Conservation (phyloP, 1,139 yeast genomes). For the Yamadazyma kanchanaburiensis region DNA sequence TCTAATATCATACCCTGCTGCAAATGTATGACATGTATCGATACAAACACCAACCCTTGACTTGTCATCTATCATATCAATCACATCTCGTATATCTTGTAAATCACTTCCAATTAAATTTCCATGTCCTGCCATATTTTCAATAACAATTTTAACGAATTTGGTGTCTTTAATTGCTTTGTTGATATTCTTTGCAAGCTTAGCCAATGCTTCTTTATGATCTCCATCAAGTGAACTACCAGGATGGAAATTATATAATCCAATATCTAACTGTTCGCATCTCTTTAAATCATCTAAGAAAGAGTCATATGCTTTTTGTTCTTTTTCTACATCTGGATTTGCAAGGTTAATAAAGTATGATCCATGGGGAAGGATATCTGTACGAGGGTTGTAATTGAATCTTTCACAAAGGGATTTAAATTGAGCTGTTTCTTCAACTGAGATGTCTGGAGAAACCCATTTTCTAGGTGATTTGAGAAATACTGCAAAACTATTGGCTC, state of each 20-base stretch:
- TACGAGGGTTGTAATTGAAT: slow-evolving; percentile 65
- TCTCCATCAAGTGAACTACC: slow-evolving; percentile 83
- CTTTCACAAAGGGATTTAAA: slow-evolving; percentile 62
- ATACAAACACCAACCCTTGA: slow-evolving; percentile 87
- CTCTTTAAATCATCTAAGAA: slow-evolving; percentile 82
- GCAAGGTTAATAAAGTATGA: slow-evolving; percentile 90
- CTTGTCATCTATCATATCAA: slow-evolving; percentile 73
- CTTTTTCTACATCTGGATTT: slow-evolving; percentile 82
- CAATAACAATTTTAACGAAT: slow-evolving; percentile 84
- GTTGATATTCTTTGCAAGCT: slow-evolving; percentile 77
- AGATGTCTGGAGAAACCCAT: slow-evolving; percentile 82
- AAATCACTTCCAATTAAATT: slow-evolving; percentile 80
- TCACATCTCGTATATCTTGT: slow-evolving; percentile 72
- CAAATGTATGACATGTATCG: slow-evolving; percentile 93
- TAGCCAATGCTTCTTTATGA: slow-evolving; percentile 58
- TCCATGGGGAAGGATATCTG: slow-evolving; percentile 89
- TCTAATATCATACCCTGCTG: slow-evolving; percentile 89
- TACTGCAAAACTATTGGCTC: slow-evolving; percentile 85
- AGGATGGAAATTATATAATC: slow-evolving; percentile 90
- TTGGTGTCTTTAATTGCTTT: slow-evolving; percentile 68
- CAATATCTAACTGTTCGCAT: slow-evolving; percentile 82
- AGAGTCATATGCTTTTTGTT: slow-evolving; percentile 70
- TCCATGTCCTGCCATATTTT: slow-evolving; percentile 98
- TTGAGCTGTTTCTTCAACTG: slow-evolving; percentile 60
- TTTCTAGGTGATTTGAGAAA: slow-evolving; percentile 87